phyloP scores from a whole-genome alignment of 1,139 yeast species.

The Arxiozyma bovina region DNA sequence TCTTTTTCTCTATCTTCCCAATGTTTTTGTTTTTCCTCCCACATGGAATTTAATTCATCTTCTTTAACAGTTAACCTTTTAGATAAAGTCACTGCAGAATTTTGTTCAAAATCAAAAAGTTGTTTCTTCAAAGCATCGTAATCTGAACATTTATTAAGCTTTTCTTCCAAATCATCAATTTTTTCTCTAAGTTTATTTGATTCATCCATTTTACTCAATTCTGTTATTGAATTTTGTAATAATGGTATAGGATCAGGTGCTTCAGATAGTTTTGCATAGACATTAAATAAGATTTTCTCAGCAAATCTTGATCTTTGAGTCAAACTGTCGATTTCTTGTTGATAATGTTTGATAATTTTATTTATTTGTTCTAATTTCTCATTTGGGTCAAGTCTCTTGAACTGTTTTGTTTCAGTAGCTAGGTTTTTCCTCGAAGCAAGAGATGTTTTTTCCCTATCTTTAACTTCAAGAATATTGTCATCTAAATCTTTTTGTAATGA shows the following conservation, averaged over 20 bases:
- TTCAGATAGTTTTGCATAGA: conserved; percentile 71
- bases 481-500: conserved; percentile 64
- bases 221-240: conserved; percentile 60
- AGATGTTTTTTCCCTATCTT: conserved; percentile 60
- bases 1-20: conserved; percentile 48
- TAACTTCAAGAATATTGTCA: conserved; percentile 62
- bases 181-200: conserved; percentile 45
- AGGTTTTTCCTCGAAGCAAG: conserved; percentile 62
- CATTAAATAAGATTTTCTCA: conserved; percentile 63
- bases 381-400: conserved; percentile 59
- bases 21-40: conserved; percentile 56
- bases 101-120: conserved; percentile 49
- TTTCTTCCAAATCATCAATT: conserved; percentile 48
- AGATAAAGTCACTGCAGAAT: conserved; percentile 44
- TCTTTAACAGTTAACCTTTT: conserved; percentile 46
- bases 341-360: conserved; percentile 74
- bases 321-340: conserved; percentile 74
- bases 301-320: conserved; percentile 70
- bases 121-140: conserved; percentile 66
- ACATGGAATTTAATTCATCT: conserved; percentile 47
- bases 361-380: conserved; percentile 54
- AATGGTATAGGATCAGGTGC: conserved; percentile 91
- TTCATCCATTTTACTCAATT: conserved; percentile 54
- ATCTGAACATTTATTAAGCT: conserved; percentile 60
- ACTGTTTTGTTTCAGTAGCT: conserved; percentile 75